Evolutionary conservation across 2,329 filamentous ascomycete genomes (phyloP).

Genomic region (Pseudogymnoascus sp.): DNA sequence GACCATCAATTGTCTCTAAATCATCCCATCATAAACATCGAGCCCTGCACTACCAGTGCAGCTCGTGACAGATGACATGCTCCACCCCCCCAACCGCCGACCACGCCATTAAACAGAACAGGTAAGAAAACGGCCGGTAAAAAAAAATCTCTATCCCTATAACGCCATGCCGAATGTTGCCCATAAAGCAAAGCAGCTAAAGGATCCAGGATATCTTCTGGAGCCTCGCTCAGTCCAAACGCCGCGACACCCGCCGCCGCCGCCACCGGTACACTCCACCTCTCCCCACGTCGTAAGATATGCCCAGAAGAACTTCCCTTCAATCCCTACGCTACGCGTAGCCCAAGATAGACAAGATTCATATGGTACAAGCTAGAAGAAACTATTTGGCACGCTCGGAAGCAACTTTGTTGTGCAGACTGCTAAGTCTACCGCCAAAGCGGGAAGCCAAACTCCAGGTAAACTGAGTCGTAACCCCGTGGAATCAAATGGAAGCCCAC

Average conservation of each 20-base stretch:
- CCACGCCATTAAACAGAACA: slow-evolving; percentile 8
- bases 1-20: slow-evolving; percentile 20
- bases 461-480: slow-evolving; percentile 25
- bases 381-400: slow-evolving; percentile 23
- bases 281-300: slow-evolving; percentile 15
- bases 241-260: slow-evolving; percentile 12
- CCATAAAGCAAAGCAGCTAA: slow-evolving; percentile 19
- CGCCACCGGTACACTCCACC: slow-evolving; percentile 23
- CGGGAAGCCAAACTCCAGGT: slow-evolving; percentile 12
- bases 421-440: slow-evolving; percentile 17
- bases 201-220: slow-evolving; percentile 16
- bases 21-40: slow-evolving; percentile 15
- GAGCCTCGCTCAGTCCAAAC: slow-evolving; percentile 5
- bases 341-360: slow-evolving; percentile 23
- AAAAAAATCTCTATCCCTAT: slow-evolving; percentile 7
- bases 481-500: slow-evolving; percentile 25
- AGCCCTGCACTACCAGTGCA: slow-evolving; percentile 11
- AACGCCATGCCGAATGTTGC: slow-evolving; percentile 17
- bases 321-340: slow-evolving; percentile 21
- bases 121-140: neutral
- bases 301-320: slow-evolving; percentile 21
- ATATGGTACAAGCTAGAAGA: slow-evolving; percentile 24
- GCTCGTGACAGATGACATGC: slow-evolving; percentile 10
- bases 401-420: slow-evolving; percentile 22
- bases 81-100: slow-evolving; percentile 12